Evolutionary conservation across 1,284 basidiomycete genomes (phyloP), one percentile per base, ranked within the genome.

Genomic region (Neonothopanus nambi): DNA sequence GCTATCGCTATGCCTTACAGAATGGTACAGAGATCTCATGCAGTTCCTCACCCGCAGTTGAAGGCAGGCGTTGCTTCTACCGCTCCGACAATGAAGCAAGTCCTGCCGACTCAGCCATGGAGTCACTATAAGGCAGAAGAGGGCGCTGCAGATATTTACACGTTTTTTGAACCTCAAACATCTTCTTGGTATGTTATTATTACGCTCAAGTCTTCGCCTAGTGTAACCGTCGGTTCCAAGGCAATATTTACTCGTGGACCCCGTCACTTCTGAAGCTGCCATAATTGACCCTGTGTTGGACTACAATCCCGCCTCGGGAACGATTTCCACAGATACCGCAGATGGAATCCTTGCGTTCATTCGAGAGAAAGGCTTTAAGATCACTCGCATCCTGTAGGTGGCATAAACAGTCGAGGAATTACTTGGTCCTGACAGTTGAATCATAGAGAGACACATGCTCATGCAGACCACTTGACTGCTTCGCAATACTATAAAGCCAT

Each of bases 381-480:
- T 74, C 17, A 60, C 60, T n/a, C 66, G 63, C 8, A 66, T 74
- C 20, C 62, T 74, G 70, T 71, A 47, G 53, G 68, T 57, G 6
- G 17, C 20, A 5, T 44, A 17, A 17, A 33, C 50, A 45, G 18
- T 36, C 30, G 45, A 41, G 38, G n/a, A 23, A 12, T 37, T 13
- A 5, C 18, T 20, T 33, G 33, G 12, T n/a, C 13, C 38, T 18
- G 42, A 51, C 23, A 49, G 24, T 23, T 43, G 20, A 5, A 30
- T 12, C 36, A 11, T 44, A 73, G 72, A 4, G 72, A 76, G 57
- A 74, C 72, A 2, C 73, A 74, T 48, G 73, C 74, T 0, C 74
- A 76, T 48, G 72, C 74, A 8, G 72, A 76, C 59, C 73, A 75
- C 57, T 65, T 75, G 24, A 71, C 69, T 5, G 70, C 71, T 7